Evolutionary conservation across 345 rosid species (phyloP).

Genomic region (Triadica sebifera): DNA sequence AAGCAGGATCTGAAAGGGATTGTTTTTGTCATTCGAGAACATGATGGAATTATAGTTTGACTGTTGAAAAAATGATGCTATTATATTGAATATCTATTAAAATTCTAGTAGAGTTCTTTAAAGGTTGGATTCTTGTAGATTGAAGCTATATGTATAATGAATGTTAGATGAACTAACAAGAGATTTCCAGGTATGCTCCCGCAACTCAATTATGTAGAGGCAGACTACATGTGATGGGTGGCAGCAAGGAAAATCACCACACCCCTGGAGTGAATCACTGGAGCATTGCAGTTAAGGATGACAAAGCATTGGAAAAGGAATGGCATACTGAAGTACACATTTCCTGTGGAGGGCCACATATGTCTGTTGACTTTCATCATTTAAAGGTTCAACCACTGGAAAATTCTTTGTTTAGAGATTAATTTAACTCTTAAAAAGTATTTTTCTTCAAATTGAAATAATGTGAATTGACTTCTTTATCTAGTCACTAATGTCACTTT

Average conservation of each 20-base stretch:
- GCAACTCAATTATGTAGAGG: conserved; percentile 95
- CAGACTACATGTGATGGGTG: conserved; percentile 90
- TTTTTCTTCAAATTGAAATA: neutral
- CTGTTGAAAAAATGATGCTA: neutral
- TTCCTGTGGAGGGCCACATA: conserved; percentile 93
- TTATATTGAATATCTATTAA: neutral
- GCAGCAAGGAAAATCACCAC: conserved; percentile 82
- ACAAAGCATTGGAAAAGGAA: conserved; percentile 54
- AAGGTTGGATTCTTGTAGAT: neutral
- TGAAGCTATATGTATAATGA: neutral
- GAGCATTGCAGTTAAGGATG: conserved; percentile 81
- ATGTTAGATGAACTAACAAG: conserved; percentile 11
- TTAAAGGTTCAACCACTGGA: neutral
- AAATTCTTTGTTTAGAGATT: too few relatives aligned
- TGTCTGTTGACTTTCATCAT: conserved; percentile 35
- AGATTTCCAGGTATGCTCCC: conserved; percentile 67
- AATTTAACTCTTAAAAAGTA: neutral
- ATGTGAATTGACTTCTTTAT: neutral
- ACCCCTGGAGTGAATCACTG: conserved; percentile 73
- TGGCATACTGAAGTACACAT: conserved; percentile 69
- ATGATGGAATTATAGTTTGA: neutral
- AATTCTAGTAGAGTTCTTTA: neutral
- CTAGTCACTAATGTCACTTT: neutral
- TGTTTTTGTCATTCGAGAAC: neutral
- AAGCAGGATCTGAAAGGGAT: neutral